Conservation (phyloP, 148 eudicot genomes). For the Chenopodium formosanum region DNA sequence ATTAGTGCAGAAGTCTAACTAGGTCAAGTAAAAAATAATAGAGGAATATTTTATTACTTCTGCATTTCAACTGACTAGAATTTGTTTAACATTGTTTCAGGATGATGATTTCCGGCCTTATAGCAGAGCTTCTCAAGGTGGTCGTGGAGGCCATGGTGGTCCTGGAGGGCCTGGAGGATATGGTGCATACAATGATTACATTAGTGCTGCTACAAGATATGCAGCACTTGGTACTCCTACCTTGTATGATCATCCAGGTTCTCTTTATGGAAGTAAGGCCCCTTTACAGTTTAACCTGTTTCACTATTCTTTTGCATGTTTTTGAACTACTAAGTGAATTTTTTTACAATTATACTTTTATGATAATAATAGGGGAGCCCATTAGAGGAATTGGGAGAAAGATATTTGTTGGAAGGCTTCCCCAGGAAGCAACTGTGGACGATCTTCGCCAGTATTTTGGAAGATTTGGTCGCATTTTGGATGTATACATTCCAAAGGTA, state of each 20-base stretch:
- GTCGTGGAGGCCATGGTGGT: slow-evolving; percentile 29
- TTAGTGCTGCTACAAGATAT: slow-evolving; percentile 89
- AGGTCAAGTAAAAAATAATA: too few relatives aligned
- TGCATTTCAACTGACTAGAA: not conserved
- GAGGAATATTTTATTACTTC: not conserved
- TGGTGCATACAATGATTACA: slow-evolving; percentile 94
- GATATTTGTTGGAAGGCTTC: slow-evolving; percentile 95
- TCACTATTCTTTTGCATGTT: not conserved
- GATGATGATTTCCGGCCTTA: slow-evolving; percentile 72
- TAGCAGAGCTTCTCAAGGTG: slow-evolving; percentile 50
- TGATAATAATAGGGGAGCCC: slow-evolving; percentile 46
- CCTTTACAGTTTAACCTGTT: not conserved
- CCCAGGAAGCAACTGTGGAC: slow-evolving; percentile 87
- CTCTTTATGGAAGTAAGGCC: slow-evolving; percentile 81
- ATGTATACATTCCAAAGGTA: slow-evolving; percentile 95
- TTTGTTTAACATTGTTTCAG: slow-evolving; percentile 29
- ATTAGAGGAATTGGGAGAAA: slow-evolving; percentile 80
- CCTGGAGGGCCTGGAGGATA: slow-evolving; percentile 53
- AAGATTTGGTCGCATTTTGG: slow-evolving; percentile 89
- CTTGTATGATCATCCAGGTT: slow-evolving; percentile 76
- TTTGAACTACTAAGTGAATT: not conserved
- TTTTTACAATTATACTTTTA: not conserved
- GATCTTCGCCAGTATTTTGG: slow-evolving; percentile 89
- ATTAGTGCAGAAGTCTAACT: too few relatives aligned
- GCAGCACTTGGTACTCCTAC: slow-evolving; percentile 96